phyloP scores from a whole-genome alignment of 108 stramenopile species.

The Skeletonema costatum region DNA sequence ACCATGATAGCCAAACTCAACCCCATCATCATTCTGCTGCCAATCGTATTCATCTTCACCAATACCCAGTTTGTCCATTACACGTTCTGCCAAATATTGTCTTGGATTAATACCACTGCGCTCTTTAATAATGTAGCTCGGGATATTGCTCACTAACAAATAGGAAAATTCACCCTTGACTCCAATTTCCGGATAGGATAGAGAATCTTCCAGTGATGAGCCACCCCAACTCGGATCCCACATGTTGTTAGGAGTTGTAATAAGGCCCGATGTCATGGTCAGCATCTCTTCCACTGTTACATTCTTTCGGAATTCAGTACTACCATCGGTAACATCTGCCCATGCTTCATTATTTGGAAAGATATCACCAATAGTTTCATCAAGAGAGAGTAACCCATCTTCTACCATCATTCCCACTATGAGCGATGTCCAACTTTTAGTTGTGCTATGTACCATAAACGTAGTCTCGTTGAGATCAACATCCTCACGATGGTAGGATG shows the following conservation, averaged over 20 bases:
- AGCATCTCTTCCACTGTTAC: slow-evolving; percentile 19
- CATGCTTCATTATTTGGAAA: slow-evolving; percentile 6
- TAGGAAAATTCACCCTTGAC: slow-evolving; percentile 6
- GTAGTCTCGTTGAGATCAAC: neutral
- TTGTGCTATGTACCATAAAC: neutral
- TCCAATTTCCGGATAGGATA: neutral
- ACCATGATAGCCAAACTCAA: slow-evolving; percentile 6
- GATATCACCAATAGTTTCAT: slow-evolving; percentile 20
- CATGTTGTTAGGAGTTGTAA: neutral
- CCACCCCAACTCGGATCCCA: neutral
- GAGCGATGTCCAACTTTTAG: neutral
- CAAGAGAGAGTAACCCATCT: slow-evolving; percentile 3
- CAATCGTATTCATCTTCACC: slow-evolving; percentile 12
- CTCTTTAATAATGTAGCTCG: slow-evolving; percentile 1
- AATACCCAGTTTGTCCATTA: slow-evolving; percentile 8
- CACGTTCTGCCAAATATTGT: neutral
- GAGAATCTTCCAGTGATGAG: neutral
- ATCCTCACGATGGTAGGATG: slow-evolving; percentile 10
- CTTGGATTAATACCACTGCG: slow-evolving; percentile 3
- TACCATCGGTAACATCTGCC: slow-evolving; percentile 16
- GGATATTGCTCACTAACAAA: neutral
- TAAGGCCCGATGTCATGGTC: slow-evolving; percentile 23
- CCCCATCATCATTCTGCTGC: slow-evolving; percentile 12
- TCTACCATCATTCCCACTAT: slow-evolving; percentile 20
- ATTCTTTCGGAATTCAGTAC: neutral